A percentile compares a stretch with the other conserved stretches of the same genome.
Conservation (phyloP, 2,329 filamentous ascomycete species). For the Verticillium klebahnii region DNA sequence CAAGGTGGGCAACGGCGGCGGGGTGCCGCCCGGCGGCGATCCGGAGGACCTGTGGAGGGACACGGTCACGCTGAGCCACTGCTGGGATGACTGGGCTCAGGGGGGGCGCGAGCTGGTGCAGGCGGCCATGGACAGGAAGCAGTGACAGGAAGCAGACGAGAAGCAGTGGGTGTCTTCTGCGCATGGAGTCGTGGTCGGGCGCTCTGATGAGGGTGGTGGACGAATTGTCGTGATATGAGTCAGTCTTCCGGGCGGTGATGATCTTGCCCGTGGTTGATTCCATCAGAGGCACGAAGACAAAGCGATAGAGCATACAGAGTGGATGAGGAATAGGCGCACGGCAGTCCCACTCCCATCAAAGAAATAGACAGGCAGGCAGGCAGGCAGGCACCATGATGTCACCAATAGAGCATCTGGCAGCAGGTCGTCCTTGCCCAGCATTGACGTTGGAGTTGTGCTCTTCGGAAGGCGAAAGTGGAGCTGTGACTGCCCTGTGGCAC, state of each 20-base stretch:
- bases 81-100: slow-evolving; percentile 23
- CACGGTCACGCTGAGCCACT: slow-evolving; percentile 17
- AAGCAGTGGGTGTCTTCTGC: no score
- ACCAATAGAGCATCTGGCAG: not conserved
- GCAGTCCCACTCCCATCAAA: no score
- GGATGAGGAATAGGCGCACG: no score
- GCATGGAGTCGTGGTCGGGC: no score
- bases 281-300: no score
- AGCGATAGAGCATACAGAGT: no score
- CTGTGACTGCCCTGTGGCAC: not conserved
- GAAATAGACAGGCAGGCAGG: no score
- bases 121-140: slow-evolving; percentile 9
- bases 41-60: slow-evolving; percentile 21
- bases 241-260: no score
- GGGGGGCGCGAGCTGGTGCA: slow-evolving; percentile 14
- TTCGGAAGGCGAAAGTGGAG: not conserved
- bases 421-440: not conserved
- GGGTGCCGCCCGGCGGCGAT: slow-evolving; percentile 15
- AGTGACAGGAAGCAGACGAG: not conserved
- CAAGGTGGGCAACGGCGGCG: slow-evolving; percentile 19
- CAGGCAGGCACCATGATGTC: no score
- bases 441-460: not conserved
- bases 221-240: no score
- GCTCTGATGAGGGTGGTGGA: no score
- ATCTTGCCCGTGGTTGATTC: no score